phyloP scores from a whole-genome alignment of 2,329 filamentous ascomycete species.

The Venturia effusa region DNA sequence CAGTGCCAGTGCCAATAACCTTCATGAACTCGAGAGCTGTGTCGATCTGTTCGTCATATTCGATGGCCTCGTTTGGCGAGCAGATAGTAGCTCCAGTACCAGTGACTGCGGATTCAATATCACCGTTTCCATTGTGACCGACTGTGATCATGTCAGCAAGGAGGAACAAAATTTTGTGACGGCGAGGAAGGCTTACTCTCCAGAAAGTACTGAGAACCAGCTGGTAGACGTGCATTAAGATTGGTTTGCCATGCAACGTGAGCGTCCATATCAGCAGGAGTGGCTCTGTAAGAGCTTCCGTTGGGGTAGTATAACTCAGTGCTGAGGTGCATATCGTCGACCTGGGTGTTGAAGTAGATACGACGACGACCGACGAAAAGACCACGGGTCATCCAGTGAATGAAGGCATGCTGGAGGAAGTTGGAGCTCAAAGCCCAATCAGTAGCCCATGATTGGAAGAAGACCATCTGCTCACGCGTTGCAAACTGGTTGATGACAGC shows the following conservation, averaged over 20 bases:
- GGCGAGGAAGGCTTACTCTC: conserved; percentile 26
- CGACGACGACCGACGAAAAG: conserved; percentile 41
- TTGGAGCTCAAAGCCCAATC: conserved; percentile 38
- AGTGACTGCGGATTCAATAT: conserved; percentile 28
- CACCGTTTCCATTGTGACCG: conserved; percentile 46
- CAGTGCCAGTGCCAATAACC: conserved; percentile 39
- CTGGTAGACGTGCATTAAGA: conserved; percentile 37
- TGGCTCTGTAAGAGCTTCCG: conserved; percentile 35
- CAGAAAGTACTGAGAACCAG: conserved; percentile 41
- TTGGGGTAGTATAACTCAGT: conserved; percentile 23
- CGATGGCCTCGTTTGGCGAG: background rate
- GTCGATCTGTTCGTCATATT: conserved; percentile 28
- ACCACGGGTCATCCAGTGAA: conserved; percentile 45
- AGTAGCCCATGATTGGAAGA: conserved; percentile 39
- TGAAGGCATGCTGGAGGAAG: conserved; percentile 46
- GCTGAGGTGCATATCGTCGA: conserved; percentile 47
- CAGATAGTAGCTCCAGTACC: conserved; percentile 18
- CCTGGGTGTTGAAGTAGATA: conserved; percentile 39
- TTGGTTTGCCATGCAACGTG: conserved; percentile 33
- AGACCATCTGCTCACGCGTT: conserved; percentile 45
- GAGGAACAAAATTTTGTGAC: conserved; percentile 12
- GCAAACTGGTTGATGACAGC: conserved; percentile 44
- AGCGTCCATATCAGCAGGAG: conserved; percentile 34
- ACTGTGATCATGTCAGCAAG: conserved; percentile 16
- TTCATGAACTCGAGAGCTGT: conserved; percentile 30